phyloP scores from a whole-genome alignment of 345 rosid species.

The Populus euphratica region DNA sequence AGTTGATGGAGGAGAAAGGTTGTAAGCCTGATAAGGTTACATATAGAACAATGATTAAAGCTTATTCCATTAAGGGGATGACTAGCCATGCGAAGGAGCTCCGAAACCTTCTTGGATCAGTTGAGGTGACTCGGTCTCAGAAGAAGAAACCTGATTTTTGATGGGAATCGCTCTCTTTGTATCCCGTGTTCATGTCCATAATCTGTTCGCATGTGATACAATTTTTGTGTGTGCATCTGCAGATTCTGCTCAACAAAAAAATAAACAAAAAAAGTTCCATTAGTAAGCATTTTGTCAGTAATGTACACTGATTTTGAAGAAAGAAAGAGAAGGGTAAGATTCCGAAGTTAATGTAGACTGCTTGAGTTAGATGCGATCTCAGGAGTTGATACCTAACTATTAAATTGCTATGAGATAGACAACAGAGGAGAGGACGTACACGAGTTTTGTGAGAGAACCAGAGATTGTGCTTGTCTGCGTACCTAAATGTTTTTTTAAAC shows the following conservation, averaged over 20 bases:
- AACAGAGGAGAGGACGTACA: neutral
- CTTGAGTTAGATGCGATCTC: neutral
- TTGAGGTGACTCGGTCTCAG: constrained; percentile 27
- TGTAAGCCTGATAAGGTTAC: constrained; percentile 72
- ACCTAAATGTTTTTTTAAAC: neutral
- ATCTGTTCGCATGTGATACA: neutral
- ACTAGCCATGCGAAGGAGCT: constrained; percentile 63
- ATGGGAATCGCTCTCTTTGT: constrained; percentile 6
- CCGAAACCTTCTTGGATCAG: constrained; percentile 32
- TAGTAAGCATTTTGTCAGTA: neutral
- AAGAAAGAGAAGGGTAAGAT: neutral
- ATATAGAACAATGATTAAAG: constrained; percentile 78
- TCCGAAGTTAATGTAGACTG: neutral
- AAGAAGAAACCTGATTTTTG: constrained; percentile 53
- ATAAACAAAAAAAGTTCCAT: neutral
- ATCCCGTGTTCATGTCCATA: constrained; percentile 9
- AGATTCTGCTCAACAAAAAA: too few relatives aligned
- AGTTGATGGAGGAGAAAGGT: constrained; percentile 66
- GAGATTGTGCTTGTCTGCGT: neutral
- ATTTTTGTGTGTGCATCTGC: neutral
- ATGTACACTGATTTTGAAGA: constrained; percentile 1
- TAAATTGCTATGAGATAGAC: neutral
- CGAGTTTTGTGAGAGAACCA: neutral
- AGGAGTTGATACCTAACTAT: neutral
- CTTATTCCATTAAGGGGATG: constrained; percentile 65